Evolutionary conservation across 2,329 filamentous ascomycete genomes (phyloP), one percentile per base, ranked within the genome.

Genomic region (Phoma herbarum): DNA sequence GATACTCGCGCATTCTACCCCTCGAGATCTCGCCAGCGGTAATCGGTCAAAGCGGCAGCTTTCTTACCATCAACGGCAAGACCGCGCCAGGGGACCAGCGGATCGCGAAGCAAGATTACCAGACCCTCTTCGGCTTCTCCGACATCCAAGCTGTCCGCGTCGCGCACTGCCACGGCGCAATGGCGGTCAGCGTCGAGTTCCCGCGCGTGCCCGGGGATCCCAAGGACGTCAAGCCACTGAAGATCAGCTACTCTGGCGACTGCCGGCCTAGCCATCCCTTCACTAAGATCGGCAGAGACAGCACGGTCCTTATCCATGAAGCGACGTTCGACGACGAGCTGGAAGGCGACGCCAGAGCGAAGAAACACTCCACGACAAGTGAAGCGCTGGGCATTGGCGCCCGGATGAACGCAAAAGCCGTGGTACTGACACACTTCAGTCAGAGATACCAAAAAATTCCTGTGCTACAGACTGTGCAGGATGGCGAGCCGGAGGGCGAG

Each of bases 291-390:
- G 96, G 91, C 44, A 80, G 81, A 44, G 88, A 88, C 61, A 88
- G 90, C 2, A 96, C 94, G 14, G 84, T 99, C 7, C 86, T 97
- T 5, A 87, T 99, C 55, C 95, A 99, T 80, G 95, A 99, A 83
- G 93, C 93, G 62, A 99, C 95, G 0, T 98, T 99, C 73, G 92
- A 95, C 67, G 92, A 97, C 73, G 91, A 95, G 69, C 85, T 97
- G 67, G 69, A 78, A 37, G 86, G 84, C 16, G 93, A 97, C 70
- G 95, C 95, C 4, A 74, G 84, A 26, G 91, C 90, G 50, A 99
- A 99, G 85, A 93, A 90, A 72, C 95, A 99, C 80, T 91, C 86
- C 37, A 99, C 95, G 9, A 91, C 93, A 61, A 85, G 85, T 14
- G 95, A 99, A 79, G 95, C 95, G 1, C 84, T 99, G 3, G 83